phyloP scores from a whole-genome alignment of 495 filamentous ascomycete genomes.

The Penicillium psychrofluorescens region DNA sequence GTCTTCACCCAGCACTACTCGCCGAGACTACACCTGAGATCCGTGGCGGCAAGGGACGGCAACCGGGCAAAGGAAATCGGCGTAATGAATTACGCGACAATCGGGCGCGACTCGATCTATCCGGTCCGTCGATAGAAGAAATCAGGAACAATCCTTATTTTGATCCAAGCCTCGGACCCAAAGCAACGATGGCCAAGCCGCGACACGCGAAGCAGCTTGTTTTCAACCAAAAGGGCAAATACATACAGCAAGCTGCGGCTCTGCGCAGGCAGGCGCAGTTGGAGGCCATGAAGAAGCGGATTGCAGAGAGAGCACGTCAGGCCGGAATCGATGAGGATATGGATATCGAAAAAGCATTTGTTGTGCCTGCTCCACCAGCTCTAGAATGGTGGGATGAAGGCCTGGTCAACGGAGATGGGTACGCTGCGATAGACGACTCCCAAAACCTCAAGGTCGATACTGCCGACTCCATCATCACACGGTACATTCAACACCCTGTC shows the following conservation, averaged over 20 bases:
- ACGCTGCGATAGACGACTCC: slow-evolving; percentile 57
- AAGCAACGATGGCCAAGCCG: slow-evolving; percentile 53
- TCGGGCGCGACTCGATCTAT: slow-evolving; percentile 60
- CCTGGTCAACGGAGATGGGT: slow-evolving; percentile 65
- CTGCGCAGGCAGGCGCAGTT: slow-evolving; percentile 78
- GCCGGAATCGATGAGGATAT: slow-evolving; percentile 87
- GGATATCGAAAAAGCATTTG: slow-evolving; percentile 80
- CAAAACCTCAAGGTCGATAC: slow-evolving; percentile 67
- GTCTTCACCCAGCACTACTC: slow-evolving; percentile 79
- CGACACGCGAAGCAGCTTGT: slow-evolving; percentile 66
- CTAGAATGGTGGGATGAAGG: slow-evolving; percentile 99
- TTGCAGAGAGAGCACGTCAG: slow-evolving; percentile 77
- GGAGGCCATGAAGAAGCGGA: slow-evolving; percentile 88
- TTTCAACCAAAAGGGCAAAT: slow-evolving; percentile 97
- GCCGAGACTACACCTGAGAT: slow-evolving; percentile 61
- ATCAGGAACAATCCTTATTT: slow-evolving; percentile 78
- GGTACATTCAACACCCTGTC: slow-evolving; percentile 91
- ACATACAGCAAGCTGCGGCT: slow-evolving; percentile 85
- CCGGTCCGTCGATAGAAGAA: slow-evolving; percentile 61
- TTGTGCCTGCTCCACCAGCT: slow-evolving; percentile 74
- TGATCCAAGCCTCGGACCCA: slow-evolving; percentile 62
- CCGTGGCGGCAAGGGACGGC: slow-evolving; percentile 51
- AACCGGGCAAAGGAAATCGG: slow-evolving; percentile 52
- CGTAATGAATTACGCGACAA: slow-evolving; percentile 41
- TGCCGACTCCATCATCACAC: slow-evolving; percentile 75